phyloP scores from a whole-genome alignment of 768 basidiomycete genomes.

The Crepidotus variabilis region DNA sequence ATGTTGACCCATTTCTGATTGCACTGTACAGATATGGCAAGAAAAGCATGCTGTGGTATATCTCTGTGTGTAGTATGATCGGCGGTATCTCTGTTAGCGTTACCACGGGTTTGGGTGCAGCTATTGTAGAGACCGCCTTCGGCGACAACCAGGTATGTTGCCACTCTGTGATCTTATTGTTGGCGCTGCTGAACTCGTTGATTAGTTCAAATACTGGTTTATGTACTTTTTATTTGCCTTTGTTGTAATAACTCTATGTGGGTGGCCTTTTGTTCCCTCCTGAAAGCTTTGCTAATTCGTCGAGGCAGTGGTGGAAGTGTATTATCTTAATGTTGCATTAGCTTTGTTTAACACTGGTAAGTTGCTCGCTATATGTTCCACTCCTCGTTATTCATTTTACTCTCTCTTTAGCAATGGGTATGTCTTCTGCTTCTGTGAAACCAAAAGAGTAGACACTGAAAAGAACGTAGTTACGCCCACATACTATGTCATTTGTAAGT shows the following conservation, averaged over 20 bases:
- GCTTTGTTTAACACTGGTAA: conserved; percentile 90
- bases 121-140: conserved; percentile 76
- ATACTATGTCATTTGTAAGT: conserved; percentile 80
- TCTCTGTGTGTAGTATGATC: conserved; percentile 92
- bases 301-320: conserved; percentile 77
- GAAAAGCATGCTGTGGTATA: conserved; percentile 94
- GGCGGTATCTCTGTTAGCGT: conserved; percentile 94
- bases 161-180: not conserved
- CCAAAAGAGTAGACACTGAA: conserved; percentile 14
- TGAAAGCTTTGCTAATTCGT: conserved; percentile 11
- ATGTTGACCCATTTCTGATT: not conserved
- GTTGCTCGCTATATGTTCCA: conserved; percentile 14
- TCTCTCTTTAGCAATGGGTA: conserved; percentile 59
- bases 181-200: not conserved
- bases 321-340: conserved; percentile 93
- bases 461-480: conserved; percentile 70
- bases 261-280: conserved; percentile 28
- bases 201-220: conserved; percentile 93
- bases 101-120: conserved; percentile 88
- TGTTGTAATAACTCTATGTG: conserved; percentile 76
- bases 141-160: conserved; percentile 72
- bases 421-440: conserved; percentile 8
- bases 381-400: conserved; percentile 6
- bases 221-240: conserved; percentile 85
- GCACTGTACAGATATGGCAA: conserved; percentile 63